Evolutionary conservation across 2,329 filamentous ascomycete genomes (phyloP), one percentile per base, ranked within the genome.

Genomic region (Beauveria scarabaeidicola): DNA sequence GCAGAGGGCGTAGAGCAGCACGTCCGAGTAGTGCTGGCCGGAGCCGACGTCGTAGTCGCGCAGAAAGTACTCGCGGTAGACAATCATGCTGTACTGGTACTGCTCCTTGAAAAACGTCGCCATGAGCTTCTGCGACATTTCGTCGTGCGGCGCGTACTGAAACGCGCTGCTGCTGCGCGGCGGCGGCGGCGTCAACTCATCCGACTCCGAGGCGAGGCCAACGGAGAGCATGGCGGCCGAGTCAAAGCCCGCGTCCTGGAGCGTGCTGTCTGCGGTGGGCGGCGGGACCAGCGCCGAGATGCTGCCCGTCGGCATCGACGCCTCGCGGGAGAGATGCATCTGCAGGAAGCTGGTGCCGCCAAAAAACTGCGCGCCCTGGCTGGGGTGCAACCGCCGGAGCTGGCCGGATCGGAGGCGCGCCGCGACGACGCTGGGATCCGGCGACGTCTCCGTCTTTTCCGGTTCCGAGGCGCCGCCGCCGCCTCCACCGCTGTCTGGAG

Each of bases 21-120:
- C 66, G 56, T 80, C 77, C 0, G 78, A 80, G 62, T 80, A 81
- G 63, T 80, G 79, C 29, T 72, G 74, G 0, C 78, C 78, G 1
- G 66, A 70, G 0, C 76, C 77, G 2, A 72, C 68, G 62, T 78
- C 75, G 57, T 79, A 81, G 63, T 80, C 78, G 32, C 78, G 68
- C 10, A 81, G 65, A 61, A 81, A 81, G 61, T 75, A 79, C 63
- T 80, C 78, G 32, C 78, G 72, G 61, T 81, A 80, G 2, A 81
- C 69, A 59, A 76, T 74, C 76, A 80, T 78, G 63, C 77, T 72
- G 62, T 78, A 79, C 40, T 76, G 73, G 54, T 80, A 81, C 23
- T 78, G 73, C 41, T 75, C 68, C 57, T 74, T 72, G 66, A 81
- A 81, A 63, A 80, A 81, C 3, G 69, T 70, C 1, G 76, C 74